Percentiles rank a stretch among this genome's conserved stretches.
phyloP scores from a whole-genome alignment of 2,329 filamentous ascomycete species.

The Diplodia sapinea region DNA sequence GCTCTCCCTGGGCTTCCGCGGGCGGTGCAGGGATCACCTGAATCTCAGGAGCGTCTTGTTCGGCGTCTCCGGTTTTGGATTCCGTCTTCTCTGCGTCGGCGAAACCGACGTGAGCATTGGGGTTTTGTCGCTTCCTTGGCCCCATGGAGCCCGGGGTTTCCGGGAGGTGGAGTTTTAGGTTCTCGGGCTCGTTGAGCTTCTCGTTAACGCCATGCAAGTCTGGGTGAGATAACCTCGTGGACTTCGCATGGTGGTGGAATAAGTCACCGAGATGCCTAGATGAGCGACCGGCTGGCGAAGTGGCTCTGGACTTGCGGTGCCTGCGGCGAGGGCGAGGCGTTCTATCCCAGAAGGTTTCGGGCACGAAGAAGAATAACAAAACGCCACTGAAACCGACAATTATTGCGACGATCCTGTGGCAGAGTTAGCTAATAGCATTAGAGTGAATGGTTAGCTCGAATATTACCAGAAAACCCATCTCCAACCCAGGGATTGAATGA shows the following conservation, averaged over 20 bases:
- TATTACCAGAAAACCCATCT: conserved; percentile 85
- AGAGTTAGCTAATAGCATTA: neutral
- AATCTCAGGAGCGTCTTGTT: conserved; percentile 6
- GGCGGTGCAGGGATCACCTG: conserved; percentile 28
- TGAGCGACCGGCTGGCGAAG: conserved; percentile 11
- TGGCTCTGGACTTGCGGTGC: conserved; percentile 8
- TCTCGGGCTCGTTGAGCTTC: conserved; percentile 29
- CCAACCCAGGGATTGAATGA: conserved; percentile 81
- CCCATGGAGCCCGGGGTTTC: conserved; percentile 14
- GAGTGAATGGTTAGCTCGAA: neutral
- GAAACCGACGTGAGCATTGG: conserved; percentile 64
- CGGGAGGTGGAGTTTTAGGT: neutral
- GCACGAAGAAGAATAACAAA: conserved; percentile 86
- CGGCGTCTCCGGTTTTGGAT: neutral
- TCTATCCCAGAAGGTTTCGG: conserved; percentile 95
- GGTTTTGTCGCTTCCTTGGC: conserved; percentile 37
- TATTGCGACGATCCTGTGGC: conserved; percentile 75
- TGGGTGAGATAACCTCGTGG: conserved; percentile 6
- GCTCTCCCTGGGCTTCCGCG: conserved; percentile 20
- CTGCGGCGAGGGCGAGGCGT: conserved; percentile 62
- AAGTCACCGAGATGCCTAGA: conserved; percentile 31
- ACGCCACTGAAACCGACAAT: conserved; percentile 72
- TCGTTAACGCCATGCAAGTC: conserved; percentile 15
- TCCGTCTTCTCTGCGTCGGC: conserved; percentile 38
- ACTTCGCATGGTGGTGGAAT: conserved; percentile 11